Evolutionary conservation across 129 eudicot genomes (phyloP).

Genomic region (Apium graveolens): DNA sequence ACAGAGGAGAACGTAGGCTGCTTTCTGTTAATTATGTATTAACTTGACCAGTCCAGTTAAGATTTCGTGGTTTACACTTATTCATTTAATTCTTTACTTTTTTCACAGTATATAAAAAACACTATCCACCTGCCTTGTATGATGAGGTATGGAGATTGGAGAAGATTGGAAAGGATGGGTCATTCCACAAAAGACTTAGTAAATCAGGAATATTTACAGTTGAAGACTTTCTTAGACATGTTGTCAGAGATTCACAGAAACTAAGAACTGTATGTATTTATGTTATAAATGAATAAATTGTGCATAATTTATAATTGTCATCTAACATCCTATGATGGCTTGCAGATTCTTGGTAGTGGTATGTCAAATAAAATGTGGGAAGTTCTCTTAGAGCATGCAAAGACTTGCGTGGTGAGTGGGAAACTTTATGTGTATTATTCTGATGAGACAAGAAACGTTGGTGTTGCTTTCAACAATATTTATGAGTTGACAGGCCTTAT

Average conservation of each 20-base stretch:
- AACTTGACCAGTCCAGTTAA: not conserved
- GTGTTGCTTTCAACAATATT: constrained; percentile 74
- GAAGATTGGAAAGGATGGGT: constrained; percentile 95
- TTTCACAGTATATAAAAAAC: constrained; percentile 75
- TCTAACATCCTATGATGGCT: constrained; percentile 5
- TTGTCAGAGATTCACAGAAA: constrained; percentile 53
- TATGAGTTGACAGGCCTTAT: constrained; percentile 83
- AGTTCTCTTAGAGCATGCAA: constrained; percentile 75
- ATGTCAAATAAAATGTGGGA: constrained; percentile 99
- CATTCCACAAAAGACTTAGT: constrained; percentile 81
- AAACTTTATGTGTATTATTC: constrained; percentile 71
- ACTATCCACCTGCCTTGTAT: constrained; percentile 73
- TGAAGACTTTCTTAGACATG: constrained; percentile 79
- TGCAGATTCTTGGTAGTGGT: constrained; percentile 89
- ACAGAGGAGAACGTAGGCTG: constrained; percentile 83
- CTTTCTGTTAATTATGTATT: not conserved
- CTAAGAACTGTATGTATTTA: constrained; percentile 55
- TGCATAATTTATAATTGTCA: not conserved
- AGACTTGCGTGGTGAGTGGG: constrained; percentile 76
- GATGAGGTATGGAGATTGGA: constrained; percentile 96
- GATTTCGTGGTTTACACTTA: not conserved
- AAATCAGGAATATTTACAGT: constrained; percentile 57
- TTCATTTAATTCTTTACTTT: not conserved
- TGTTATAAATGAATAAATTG: not conserved
- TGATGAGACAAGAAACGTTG: constrained; percentile 61